Conservation (phyloP, 1,284 basidiomycete species). For the Neolentinus lepideus region DNA sequence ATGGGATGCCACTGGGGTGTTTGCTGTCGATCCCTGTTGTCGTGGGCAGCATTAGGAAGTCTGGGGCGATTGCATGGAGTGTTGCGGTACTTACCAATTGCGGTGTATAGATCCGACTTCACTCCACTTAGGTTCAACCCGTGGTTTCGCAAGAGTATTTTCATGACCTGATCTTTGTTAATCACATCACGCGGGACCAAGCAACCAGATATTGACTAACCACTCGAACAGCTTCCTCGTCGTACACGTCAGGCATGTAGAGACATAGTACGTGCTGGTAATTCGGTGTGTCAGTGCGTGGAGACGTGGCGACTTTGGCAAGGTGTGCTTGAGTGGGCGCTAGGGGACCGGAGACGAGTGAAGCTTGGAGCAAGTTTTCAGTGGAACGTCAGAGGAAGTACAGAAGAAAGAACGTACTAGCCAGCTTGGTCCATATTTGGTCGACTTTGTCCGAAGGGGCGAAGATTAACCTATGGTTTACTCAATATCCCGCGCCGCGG, state of each 20-base stretch:
- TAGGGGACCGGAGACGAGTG: slow-evolving; percentile 54
- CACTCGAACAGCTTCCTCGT: slow-evolving; percentile 48
- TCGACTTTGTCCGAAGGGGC: slow-evolving; percentile 54
- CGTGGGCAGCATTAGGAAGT: background rate
- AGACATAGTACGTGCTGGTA: slow-evolving; percentile 60
- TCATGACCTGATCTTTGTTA: slow-evolving; percentile 46
- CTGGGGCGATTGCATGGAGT: background rate
- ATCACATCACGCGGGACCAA: background rate
- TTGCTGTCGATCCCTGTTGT: slow-evolving; percentile 63
- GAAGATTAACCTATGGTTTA: slow-evolving; percentile 49
- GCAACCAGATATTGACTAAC: slow-evolving; percentile 25
- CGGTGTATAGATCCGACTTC: slow-evolving; percentile 62
- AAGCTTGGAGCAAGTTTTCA: slow-evolving; percentile 32
- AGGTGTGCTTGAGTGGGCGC: slow-evolving; percentile 42
- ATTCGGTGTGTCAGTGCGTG: slow-evolving; percentile 36
- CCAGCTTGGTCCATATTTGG: slow-evolving; percentile 48
- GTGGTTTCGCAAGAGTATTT: slow-evolving; percentile 53
- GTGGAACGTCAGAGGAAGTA: background rate
- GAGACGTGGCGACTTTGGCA: slow-evolving; percentile 61
- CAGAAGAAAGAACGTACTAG: slow-evolving; percentile 29
- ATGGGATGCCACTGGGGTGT: slow-evolving; percentile 61
- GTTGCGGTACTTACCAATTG: slow-evolving; percentile 34
- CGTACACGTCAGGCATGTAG: slow-evolving; percentile 66
- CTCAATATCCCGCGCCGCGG: background rate
- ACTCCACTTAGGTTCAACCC: slow-evolving; percentile 59